A percentile compares a stretch with the other conserved stretches of the same genome.
These are phyloP conservation scores for Neurospora sp. DNA, from an alignment of 495 filamentous ascomycete species.

Conservation along the genomic window DNA sequence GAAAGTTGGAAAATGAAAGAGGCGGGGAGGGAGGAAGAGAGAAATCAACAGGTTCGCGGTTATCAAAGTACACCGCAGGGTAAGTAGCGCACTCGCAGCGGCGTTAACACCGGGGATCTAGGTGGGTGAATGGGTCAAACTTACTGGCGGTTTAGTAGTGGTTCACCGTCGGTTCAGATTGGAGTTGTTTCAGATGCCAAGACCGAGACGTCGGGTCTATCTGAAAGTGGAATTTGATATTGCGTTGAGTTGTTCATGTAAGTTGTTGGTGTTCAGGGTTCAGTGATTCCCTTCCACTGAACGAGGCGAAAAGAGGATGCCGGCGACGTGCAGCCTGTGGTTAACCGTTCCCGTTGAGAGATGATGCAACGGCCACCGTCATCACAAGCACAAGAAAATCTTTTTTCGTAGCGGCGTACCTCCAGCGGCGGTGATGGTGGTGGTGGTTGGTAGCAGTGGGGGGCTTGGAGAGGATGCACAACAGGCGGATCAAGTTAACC, in stretches of 20 bases:
- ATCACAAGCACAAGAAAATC: not conserved
- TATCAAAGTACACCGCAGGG: not conserved
- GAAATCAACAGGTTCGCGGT: not conserved
- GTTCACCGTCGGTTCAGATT: not conserved
- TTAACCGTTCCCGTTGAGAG: not conserved
- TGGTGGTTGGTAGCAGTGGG: not conserved
- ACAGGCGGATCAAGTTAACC: not conserved
- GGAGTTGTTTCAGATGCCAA: not conserved
- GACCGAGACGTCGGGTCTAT: not conserved
- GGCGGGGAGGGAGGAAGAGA: constrained; percentile 2
- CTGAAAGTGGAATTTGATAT: not conserved
- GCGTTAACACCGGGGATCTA: not conserved
- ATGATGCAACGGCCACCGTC: constrained; percentile 1
- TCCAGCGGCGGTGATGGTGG: not conserved
- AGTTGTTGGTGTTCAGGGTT: not conserved
- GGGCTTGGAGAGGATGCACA: not conserved
- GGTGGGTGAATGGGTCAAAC: not conserved
- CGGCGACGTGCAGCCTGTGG: constrained; percentile 5
- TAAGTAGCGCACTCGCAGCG: not conserved
- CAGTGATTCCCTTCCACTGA: not conserved
- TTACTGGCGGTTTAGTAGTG: not conserved
- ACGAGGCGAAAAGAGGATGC: not conserved
- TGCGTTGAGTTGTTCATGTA: not conserved
- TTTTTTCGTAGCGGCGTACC: not conserved
- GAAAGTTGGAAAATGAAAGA: not conserved